Conservation (phyloP, 257 asterid species). For the Solanum gracilifrons region DNA sequence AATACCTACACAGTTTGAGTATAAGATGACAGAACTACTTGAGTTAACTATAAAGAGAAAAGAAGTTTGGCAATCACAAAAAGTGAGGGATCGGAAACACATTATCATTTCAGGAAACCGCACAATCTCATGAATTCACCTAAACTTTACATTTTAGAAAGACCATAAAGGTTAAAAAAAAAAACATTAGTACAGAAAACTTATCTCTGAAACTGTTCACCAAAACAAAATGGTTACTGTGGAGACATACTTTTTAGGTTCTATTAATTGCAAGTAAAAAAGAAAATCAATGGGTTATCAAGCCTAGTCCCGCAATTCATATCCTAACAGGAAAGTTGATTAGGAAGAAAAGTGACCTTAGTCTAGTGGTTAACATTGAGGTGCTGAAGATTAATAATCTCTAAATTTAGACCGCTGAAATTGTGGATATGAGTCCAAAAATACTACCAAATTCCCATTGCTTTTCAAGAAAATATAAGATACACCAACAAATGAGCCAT, state of each 20-base stretch:
- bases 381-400: not conserved
- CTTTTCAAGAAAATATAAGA: not conserved
- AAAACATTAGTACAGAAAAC: not conserved
- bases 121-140: not conserved
- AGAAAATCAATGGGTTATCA: not conserved
- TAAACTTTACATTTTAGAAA: not conserved
- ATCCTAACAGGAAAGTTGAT: not conserved
- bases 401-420: not conserved
- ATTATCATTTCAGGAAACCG: not conserved
- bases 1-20: not conserved
- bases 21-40: not conserved
- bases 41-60: not conserved
- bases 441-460: not conserved
- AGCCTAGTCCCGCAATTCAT: not conserved
- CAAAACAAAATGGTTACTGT: not conserved
- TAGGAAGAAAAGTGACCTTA: no score
- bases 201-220: not conserved
- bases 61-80: not conserved
- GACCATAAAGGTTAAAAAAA: not conserved
- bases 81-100: not conserved
- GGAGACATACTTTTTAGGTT: not conserved
- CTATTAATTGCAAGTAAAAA: not conserved
- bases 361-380: not conserved
- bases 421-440: not conserved
- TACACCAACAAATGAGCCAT: not conserved